Evolutionary conservation across 1,284 basidiomycete genomes (phyloP).

Genomic region (Ceratobasidium theobromae): DNA sequence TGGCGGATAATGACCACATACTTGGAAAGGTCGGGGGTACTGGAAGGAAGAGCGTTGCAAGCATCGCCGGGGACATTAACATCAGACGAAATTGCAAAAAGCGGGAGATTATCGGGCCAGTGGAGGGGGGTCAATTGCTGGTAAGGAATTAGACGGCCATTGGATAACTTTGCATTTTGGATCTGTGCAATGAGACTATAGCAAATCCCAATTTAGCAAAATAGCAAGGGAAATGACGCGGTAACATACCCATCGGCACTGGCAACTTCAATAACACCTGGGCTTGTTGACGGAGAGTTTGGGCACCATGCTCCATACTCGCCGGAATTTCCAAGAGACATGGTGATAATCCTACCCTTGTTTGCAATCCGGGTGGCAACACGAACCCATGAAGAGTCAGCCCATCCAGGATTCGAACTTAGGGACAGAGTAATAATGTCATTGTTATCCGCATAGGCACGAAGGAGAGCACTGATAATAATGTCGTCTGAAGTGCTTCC

Average conservation of each 20-base stretch:
- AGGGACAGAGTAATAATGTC: slow-evolving; percentile 50
- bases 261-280: slow-evolving; percentile 33
- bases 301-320: slow-evolving; percentile 32
- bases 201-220: background rate
- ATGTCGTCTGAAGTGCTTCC: slow-evolving; percentile 28
- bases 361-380: slow-evolving; percentile 42
- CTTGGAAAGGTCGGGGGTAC: slow-evolving; percentile 54
- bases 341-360: slow-evolving; percentile 42
- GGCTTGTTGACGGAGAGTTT: slow-evolving; percentile 30
- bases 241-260: slow-evolving; percentile 33
- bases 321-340: slow-evolving; percentile 34
- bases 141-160: slow-evolving; percentile 34
- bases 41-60: slow-evolving; percentile 54
- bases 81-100: slow-evolving; percentile 40
- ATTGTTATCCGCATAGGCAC: slow-evolving; percentile 40
- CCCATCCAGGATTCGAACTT: slow-evolving; percentile 41
- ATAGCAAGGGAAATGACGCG: background rate
- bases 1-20: slow-evolving; percentile 55
- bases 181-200: background rate
- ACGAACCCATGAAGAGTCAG: slow-evolving; percentile 41
- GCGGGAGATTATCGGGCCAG: slow-evolving; percentile 18
- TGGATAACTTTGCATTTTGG: slow-evolving; percentile 31
- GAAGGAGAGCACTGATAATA: slow-evolving; percentile 34
- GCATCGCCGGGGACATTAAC: slow-evolving; percentile 50
- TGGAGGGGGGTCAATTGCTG: slow-evolving; percentile 34